These are phyloP conservation scores for Botrytis elliptica DNA, from an alignment of 2,329 filamentous ascomycete genomes.

Conservation along the genomic window DNA sequence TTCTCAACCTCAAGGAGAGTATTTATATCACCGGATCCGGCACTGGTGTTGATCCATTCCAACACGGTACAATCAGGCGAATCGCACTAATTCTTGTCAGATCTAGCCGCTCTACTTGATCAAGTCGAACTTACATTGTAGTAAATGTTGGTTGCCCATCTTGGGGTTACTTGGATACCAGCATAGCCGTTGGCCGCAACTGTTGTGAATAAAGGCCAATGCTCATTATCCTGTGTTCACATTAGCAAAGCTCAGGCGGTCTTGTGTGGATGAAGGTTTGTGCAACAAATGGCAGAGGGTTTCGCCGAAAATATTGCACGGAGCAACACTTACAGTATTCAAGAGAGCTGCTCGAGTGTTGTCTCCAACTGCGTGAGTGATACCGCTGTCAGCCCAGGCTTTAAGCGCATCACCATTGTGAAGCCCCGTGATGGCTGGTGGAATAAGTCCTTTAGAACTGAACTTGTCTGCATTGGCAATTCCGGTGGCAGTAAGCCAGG, in stretches of 20 bases:
- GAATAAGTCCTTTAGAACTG: constrained; percentile 56
- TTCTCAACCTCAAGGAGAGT: constrained; percentile 52
- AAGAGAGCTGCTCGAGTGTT: constrained; percentile 57
- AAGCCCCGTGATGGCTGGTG: constrained; percentile 61
- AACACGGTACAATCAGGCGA: constrained; percentile 52
- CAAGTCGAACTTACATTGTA: constrained; percentile 47
- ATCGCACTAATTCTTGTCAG: constrained; percentile 45
- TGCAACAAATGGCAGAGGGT: neutral
- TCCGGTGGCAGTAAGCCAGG: constrained; percentile 55
- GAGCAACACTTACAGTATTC: constrained; percentile 47
- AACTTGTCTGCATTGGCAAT: constrained; percentile 48
- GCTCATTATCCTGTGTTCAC: constrained; percentile 37
- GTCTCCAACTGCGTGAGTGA: constrained; percentile 60
- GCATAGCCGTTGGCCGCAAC: constrained; percentile 52
- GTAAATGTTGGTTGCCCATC: constrained; percentile 62
- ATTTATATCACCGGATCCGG: constrained; percentile 52
- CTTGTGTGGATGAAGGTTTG: neutral
- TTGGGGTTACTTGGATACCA: constrained; percentile 56
- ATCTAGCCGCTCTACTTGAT: neutral
- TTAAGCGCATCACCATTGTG: constrained; percentile 62
- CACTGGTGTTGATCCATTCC: constrained; percentile 61
- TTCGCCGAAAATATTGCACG: neutral
- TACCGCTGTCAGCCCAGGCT: constrained; percentile 60
- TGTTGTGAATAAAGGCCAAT: constrained; percentile 56
- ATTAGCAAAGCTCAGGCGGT: neutral